phyloP scores from a whole-genome alignment of 768 basidiomycete genomes.

The Gymnopilus dilepis region DNA sequence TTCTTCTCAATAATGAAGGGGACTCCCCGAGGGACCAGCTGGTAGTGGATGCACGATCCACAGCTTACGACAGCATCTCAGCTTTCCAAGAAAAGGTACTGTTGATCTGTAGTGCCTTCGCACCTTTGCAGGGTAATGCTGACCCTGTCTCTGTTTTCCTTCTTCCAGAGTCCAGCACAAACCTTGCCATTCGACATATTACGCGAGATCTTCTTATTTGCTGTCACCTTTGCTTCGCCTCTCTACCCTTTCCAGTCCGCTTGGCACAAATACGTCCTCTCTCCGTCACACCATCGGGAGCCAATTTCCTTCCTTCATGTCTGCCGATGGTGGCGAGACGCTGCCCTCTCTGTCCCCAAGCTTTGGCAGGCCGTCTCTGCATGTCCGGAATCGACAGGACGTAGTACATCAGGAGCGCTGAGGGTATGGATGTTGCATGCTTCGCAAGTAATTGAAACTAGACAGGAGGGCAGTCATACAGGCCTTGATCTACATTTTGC shows the following conservation, averaged over 20 bases:
- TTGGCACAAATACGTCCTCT: constrained; percentile 2
- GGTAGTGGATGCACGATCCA: too few relatives aligned
- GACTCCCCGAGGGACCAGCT: too few relatives aligned
- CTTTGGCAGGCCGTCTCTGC: constrained; percentile 13
- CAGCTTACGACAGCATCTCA: too few relatives aligned
- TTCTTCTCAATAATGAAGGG: too few relatives aligned
- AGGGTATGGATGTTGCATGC: constrained; percentile 10
- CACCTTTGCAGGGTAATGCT: too few relatives aligned
- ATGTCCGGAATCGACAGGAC: constrained; percentile 5
- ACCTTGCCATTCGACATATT: constrained; percentile 16
- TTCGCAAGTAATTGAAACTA: neutral
- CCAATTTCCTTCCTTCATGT: constrained; percentile 12
- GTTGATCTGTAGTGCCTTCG: too few relatives aligned
- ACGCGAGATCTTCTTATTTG: constrained; percentile 7
- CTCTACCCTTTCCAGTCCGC: neutral
- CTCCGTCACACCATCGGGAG: constrained; percentile 5
- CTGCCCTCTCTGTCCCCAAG: constrained; percentile 12
- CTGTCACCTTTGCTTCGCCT: neutral
- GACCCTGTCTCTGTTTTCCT: neutral
- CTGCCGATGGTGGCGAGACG: constrained; percentile 16
- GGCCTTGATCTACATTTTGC: constrained; percentile 9
- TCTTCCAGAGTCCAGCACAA: neutral
- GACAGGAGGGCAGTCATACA: neutral
- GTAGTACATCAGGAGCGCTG: constrained; percentile 10
- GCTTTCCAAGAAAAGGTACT: too few relatives aligned